These are phyloP conservation scores for Lonicera japonica DNA, from an alignment of 129 eudicot genomes.

Conservation along the genomic window DNA sequence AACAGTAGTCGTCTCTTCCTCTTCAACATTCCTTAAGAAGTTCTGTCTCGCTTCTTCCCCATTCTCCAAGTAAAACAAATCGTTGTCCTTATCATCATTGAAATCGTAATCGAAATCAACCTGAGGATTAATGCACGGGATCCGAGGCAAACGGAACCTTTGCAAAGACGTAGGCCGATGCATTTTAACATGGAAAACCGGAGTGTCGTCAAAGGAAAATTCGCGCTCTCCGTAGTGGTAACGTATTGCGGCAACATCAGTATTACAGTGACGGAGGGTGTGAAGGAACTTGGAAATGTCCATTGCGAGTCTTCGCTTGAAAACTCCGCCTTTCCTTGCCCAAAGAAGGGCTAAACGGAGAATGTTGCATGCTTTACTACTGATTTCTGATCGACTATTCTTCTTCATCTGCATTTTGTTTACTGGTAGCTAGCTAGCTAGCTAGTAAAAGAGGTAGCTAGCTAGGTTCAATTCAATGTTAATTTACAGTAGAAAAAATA, in stretches of 20 bases:
- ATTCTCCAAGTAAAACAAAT: slow-evolving; percentile 6
- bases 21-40: no score
- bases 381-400: slow-evolving; percentile 19
- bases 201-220: slow-evolving; percentile 71
- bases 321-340: slow-evolving; percentile 57
- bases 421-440: no score
- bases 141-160: slow-evolving; percentile 53
- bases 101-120: slow-evolving; percentile 66
- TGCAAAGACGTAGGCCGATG: slow-evolving; percentile 57
- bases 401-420: slow-evolving; percentile 33
- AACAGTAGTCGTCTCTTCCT: slow-evolving; percentile 22
- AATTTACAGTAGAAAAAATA: neutral
- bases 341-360: slow-evolving; percentile 60
- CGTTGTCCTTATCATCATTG: slow-evolving; percentile 20
- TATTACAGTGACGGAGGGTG: neutral
- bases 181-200: slow-evolving; percentile 63
- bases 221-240: slow-evolving; percentile 55
- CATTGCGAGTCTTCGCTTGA: slow-evolving; percentile 21
- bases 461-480: neutral
- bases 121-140: slow-evolving; percentile 65
- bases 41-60: slow-evolving; percentile 21
- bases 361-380: slow-evolving; percentile 55
- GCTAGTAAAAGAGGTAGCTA: no score
- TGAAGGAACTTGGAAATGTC: slow-evolving; percentile 21
- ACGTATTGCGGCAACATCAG: neutral